Conservation (phyloP, 2,329 filamentous ascomycete genomes). For the Spiromastix sp. region DNA sequence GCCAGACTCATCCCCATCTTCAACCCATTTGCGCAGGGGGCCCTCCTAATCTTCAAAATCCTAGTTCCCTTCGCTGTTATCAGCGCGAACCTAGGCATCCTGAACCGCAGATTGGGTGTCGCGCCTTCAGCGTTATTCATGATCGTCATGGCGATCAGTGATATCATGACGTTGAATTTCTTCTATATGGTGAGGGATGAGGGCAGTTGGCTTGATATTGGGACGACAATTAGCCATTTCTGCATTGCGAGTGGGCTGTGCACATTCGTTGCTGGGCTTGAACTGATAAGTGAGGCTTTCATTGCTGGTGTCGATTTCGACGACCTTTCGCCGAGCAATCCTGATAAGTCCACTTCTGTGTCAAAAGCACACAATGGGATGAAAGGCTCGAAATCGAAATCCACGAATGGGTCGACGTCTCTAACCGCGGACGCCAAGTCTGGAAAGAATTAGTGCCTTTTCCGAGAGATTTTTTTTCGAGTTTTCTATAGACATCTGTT, state of each 20-base stretch:
- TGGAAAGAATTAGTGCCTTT: too few species aligned
- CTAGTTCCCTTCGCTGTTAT: slow-evolving; percentile 89
- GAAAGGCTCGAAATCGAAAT: too few species aligned
- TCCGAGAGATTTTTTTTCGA: too few species aligned
- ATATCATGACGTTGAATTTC: slow-evolving; percentile 88
- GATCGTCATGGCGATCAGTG: slow-evolving; percentile 82
- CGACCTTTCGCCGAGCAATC: too few species aligned
- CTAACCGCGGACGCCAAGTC: too few species aligned
- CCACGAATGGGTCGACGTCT: neutral
- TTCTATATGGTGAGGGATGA: slow-evolving; percentile 98
- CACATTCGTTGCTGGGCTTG: slow-evolving; percentile 80
- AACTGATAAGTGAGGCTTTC: slow-evolving; percentile 74
- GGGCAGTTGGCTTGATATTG: slow-evolving; percentile 94
- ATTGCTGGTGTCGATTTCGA: slow-evolving; percentile 63
- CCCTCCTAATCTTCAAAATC: slow-evolving; percentile 76
- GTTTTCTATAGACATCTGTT: too few species aligned
- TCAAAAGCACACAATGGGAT: too few species aligned
- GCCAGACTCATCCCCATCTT: slow-evolving; percentile 81
- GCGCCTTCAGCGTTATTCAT: slow-evolving; percentile 87
- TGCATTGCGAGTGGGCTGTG: slow-evolving; percentile 81
- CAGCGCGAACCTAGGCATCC: slow-evolving; percentile 84
- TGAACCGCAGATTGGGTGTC: slow-evolving; percentile 75
- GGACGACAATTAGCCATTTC: slow-evolving; percentile 92
- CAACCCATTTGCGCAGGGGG: slow-evolving; percentile 83
- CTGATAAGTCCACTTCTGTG: too few species aligned